Evolutionary conservation across 2,329 filamentous ascomycete genomes (phyloP), one percentile per base, ranked within the genome.

Genomic region (Daldinia sp.): DNA sequence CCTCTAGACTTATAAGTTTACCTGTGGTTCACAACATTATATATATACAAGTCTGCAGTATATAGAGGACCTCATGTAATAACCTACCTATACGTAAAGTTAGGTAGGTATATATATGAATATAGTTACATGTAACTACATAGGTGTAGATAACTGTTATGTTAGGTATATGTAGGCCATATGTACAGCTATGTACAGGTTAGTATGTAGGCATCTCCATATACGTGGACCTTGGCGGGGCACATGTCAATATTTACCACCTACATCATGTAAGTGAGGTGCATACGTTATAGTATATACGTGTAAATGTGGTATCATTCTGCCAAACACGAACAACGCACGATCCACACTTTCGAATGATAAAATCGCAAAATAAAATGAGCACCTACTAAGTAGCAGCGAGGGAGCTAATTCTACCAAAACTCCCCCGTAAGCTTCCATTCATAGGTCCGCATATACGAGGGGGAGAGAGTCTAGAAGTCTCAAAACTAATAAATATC

Each of bases 341-440:
- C 41, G 65, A 58, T 54, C 61, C 68, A 65, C 39, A 48, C 57
- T 3, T 44, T 60, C 23, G 50, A 62, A 63, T 50, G 59, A 60
- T 57, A 60, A 15, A 60, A 60, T 59, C 61, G 2, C 62, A 48
- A 26, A 62, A 48, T 20, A 54, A 56, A 28, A 56, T 18, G 18
- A 48, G 44, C 41, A 48, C 56, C 56, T 7, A 56, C 30, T 42
- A 56, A 67, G 39, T 39, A 26, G 51, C 28, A 56, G 42, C 35
- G 57, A 53, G 35, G 39, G 50, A 42, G 56, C 48, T 50, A 50
- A 55, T 50, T 55, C 46, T 59, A 67, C 54, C 51, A 54, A 63
- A 63, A 37, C 37, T 55, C 23, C 48, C 48, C 35, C 26, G 56
- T 23, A 18, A 56, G 30, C 23, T 33, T 5, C 37, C 30, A 26